Conservation (phyloP, 164 flowering plant species). For the Stephania yunnanensis region DNA sequence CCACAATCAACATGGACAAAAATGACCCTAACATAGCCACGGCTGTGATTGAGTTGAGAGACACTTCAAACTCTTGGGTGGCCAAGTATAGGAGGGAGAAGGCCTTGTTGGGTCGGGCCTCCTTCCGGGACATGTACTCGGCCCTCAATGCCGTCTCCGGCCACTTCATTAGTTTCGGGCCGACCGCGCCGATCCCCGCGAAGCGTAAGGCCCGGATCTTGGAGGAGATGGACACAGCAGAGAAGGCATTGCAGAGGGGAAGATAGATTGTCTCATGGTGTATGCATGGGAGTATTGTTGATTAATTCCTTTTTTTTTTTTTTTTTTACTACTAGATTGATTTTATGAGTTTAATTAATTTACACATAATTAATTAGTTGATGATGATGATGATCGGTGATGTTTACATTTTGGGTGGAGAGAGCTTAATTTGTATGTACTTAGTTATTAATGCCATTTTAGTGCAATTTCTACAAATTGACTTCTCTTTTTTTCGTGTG, state of each 20-base stretch:
- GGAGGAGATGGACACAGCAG: conserved; percentile 92
- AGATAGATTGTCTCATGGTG: conserved; percentile 31
- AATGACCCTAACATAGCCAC: conserved; percentile 61
- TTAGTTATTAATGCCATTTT: neutral
- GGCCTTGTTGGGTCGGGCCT: conserved; percentile 55
- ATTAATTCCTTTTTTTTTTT: too few species aligned
- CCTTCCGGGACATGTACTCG: conserved; percentile 89
- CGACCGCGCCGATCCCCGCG: conserved; percentile 86
- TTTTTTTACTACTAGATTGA: neutral
- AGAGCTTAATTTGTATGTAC: neutral
- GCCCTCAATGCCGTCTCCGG: conserved; percentile 94
- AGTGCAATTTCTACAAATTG: too few species aligned
- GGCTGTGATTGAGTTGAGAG: conserved; percentile 73
- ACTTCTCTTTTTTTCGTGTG: too few species aligned
- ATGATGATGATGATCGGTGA: neutral
- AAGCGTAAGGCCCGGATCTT: conserved; percentile 85
- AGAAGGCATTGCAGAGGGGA: conserved; percentile 82
- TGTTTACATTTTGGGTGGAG: neutral
- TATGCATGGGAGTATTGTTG: neutral
- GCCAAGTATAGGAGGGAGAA: conserved; percentile 96
- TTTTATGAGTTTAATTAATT: neutral
- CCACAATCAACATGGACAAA: conserved; percentile 60
- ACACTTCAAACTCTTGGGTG: conserved; percentile 86
- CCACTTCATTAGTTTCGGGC: conserved; percentile 92
- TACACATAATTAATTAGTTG: too few species aligned